phyloP scores from a whole-genome alignment of 306 rosid genomes.

The Comarum palustre region DNA sequence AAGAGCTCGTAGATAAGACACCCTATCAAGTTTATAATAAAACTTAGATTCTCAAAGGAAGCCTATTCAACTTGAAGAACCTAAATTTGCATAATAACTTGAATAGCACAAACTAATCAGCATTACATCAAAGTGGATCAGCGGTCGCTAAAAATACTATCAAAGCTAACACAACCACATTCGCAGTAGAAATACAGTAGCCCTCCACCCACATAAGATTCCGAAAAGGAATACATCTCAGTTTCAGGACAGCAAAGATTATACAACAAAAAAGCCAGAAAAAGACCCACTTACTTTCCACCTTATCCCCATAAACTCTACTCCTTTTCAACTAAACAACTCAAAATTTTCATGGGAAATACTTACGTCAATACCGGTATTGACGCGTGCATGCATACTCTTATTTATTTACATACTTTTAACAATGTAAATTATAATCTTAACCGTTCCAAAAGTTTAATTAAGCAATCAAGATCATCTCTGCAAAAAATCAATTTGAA shows the following conservation, averaged over 20 bases:
- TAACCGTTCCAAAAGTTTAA: too few relatives aligned
- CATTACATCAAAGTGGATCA: background rate
- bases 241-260: background rate
- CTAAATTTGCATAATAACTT: background rate
- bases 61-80: slow-evolving; percentile 21
- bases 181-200: background rate
- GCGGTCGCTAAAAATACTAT: background rate
- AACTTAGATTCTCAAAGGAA: slow-evolving; percentile 23
- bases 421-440: too few relatives aligned
- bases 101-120: slow-evolving; percentile 1
- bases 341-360: too few relatives aligned
- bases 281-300: background rate
- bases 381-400: too few relatives aligned
- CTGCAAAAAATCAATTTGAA: too few relatives aligned
- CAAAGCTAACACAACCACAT: background rate
- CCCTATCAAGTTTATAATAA: slow-evolving; percentile 47
- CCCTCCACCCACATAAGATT: background rate
- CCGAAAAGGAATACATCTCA: background rate
- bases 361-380: too few relatives aligned
- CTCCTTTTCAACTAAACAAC: background rate
- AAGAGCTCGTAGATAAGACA: slow-evolving; percentile 92
- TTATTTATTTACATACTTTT: too few relatives aligned
- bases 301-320: background rate
- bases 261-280: background rate
- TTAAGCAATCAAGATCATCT: too few relatives aligned